A percentile compares a stretch with the other conserved stretches of the same genome.
Evolutionary conservation across 176 grass and related monocot species (phyloP).

Genomic region (Oryza brachyantha): DNA sequence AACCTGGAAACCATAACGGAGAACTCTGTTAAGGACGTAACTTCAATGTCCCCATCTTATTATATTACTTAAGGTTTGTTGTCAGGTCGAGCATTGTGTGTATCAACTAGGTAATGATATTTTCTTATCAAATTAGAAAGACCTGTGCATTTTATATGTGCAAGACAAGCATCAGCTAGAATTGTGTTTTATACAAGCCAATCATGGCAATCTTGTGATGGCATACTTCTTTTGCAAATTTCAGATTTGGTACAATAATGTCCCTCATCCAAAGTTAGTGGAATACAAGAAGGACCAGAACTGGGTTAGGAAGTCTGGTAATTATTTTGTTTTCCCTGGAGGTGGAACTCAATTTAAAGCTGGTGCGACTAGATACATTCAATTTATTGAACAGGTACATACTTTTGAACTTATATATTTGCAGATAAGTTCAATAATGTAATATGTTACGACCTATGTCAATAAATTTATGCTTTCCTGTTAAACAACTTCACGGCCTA

Average conservation of each 20-base stretch:
- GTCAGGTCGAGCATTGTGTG: background rate
- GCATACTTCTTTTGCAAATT: constrained; percentile 16
- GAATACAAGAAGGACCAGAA: constrained; percentile 98
- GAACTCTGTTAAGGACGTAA: background rate
- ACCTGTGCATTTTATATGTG: background rate
- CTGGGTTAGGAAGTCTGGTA: constrained; percentile 69
- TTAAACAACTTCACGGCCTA: background rate
- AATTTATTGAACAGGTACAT: constrained; percentile 79
- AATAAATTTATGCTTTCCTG: background rate
- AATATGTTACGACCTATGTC: background rate
- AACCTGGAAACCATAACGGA: background rate
- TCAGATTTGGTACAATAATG: constrained; percentile 97
- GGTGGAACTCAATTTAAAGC: constrained; percentile 93
- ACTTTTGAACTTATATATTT: background rate
- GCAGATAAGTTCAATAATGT: background rate
- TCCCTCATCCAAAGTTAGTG: constrained; percentile 89
- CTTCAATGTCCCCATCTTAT: constrained; percentile 2
- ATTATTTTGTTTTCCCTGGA: constrained; percentile 83
- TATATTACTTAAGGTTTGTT: background rate
- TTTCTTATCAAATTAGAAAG: background rate
- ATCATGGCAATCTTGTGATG: background rate
- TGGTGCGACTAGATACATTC: constrained; percentile 70
- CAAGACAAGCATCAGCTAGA: background rate
- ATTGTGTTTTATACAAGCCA: background rate
- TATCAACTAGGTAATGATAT: background rate